These are phyloP conservation scores for Solanum lycopersicoides DNA, from an alignment of 257 asterid species.

Conservation along the genomic window DNA sequence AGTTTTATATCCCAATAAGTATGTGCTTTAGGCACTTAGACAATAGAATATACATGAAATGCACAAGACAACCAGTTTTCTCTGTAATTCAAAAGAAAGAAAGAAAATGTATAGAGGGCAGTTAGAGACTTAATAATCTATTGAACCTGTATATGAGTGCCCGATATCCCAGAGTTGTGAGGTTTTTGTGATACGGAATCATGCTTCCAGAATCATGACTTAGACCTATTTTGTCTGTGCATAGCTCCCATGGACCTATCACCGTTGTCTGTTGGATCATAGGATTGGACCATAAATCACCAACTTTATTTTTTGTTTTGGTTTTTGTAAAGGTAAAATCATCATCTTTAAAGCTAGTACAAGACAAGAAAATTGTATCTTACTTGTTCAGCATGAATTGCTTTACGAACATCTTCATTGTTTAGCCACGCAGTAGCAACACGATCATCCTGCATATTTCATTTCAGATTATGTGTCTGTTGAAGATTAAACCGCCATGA, in stretches of 20 bases:
- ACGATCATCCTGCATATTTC: constrained; percentile 53
- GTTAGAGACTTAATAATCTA: neutral
- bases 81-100: neutral
- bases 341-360: neutral
- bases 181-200: constrained; percentile 85
- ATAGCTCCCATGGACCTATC: constrained; percentile 54
- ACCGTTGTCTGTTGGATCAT: constrained; percentile 29
- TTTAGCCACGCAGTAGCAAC: constrained; percentile 84
- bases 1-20: neutral
- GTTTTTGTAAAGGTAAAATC: neutral
- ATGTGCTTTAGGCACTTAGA: neutral
- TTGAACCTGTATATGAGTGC: constrained; percentile 71
- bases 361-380: constrained; percentile 17
- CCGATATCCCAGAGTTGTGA: constrained; percentile 71
- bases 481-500: neutral
- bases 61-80: neutral
- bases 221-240: constrained; percentile 52
- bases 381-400: constrained; percentile 81
- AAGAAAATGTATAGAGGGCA: neutral
- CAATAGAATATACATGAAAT: neutral
- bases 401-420: constrained; percentile 66
- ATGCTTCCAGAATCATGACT: constrained; percentile 88
- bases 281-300: neutral
- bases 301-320: neutral
- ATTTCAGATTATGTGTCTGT: neutral